A percentile compares a stretch with the other conserved stretches of the same genome.
Conservation (phyloP, 2,329 filamentous ascomycete species). For the Claviceps arundinis region DNA sequence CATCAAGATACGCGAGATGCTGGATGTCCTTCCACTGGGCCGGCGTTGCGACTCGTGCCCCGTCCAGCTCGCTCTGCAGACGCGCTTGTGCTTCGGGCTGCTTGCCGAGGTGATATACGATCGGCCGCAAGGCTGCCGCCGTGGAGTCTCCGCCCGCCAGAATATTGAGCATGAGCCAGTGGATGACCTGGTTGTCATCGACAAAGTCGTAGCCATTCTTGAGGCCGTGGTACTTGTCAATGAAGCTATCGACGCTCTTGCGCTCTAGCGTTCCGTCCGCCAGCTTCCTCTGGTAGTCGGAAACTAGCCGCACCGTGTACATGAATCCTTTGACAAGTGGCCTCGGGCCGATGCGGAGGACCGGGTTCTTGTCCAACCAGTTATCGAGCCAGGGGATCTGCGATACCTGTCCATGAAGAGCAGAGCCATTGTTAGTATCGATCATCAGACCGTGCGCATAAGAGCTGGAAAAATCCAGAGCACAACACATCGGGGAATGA, state of each 20-base stretch:
- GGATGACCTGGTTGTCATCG: slow-evolving; percentile 15
- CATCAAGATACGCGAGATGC: slow-evolving; percentile 31
- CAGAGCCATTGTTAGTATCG: not conserved
- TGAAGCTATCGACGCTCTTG: slow-evolving; percentile 13
- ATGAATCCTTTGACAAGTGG: slow-evolving; percentile 9
- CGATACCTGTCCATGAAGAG: slow-evolving; percentile 9
- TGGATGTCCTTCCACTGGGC: slow-evolving; percentile 12
- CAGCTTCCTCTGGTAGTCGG: slow-evolving; percentile 8
- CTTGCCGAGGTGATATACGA: slow-evolving; percentile 24
- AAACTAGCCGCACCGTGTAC: slow-evolving; percentile 11
- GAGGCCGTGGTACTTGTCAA: slow-evolving; percentile 8
- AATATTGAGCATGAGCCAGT: slow-evolving; percentile 9
- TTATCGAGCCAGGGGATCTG: slow-evolving; percentile 13
- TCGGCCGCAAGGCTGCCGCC: slow-evolving; percentile 19
- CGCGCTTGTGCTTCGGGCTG: slow-evolving; percentile 15
- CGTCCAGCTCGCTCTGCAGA: slow-evolving; percentile 25
- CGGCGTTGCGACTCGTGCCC: slow-evolving; percentile 12
- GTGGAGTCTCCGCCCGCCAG: slow-evolving; percentile 26
- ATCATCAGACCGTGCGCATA: too few species aligned
- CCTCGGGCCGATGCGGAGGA: slow-evolving; percentile 13
- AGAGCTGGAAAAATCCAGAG: not conserved
- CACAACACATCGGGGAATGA: not conserved
- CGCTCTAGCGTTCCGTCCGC: slow-evolving; percentile 8
- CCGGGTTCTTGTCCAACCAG: slow-evolving; percentile 18
- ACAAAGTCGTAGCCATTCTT: slow-evolving; percentile 19